A percentile compares a stretch with the other conserved stretches of the same genome.
These are phyloP conservation scores for Cardiospermum halicacabum DNA, from an alignment of 345 rosid species.

Conservation along the genomic window DNA sequence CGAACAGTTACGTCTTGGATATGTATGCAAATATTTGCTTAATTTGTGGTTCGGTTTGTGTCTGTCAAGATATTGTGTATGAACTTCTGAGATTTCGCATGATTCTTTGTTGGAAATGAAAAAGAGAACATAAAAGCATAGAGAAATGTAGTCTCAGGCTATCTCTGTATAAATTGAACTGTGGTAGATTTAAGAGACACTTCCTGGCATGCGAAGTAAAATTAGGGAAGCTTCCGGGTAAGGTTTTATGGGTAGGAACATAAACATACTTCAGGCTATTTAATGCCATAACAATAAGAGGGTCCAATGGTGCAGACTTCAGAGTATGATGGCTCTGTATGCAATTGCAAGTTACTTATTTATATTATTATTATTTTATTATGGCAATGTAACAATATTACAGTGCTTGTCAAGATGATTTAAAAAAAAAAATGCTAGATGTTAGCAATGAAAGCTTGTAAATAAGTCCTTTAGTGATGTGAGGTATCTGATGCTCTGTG, in stretches of 20 bases:
- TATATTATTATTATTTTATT: too few species aligned
- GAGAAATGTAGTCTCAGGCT: not conserved
- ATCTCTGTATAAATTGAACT: not conserved
- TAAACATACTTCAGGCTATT: not conserved
- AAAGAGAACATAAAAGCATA: not conserved
- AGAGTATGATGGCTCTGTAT: not conserved
- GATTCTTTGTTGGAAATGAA: not conserved
- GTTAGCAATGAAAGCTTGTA: not conserved
- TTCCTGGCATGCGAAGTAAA: not conserved
- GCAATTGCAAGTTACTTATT: too few species aligned
- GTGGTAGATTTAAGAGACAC: not conserved
- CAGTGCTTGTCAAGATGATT: not conserved
- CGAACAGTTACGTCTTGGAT: conserved; percentile 70
- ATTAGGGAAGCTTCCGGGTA: not conserved
- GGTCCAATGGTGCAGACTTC: not conserved
- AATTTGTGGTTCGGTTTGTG: not conserved
- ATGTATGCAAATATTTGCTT: conserved; percentile 44
- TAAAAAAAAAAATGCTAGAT: not conserved
- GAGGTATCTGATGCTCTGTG: not conserved
- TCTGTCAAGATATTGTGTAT: conserved; percentile 1
- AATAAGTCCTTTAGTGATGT: not conserved
- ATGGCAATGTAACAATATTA: not conserved
- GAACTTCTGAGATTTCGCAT: not conserved
- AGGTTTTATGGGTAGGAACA: not conserved
- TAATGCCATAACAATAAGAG: not conserved